These are phyloP conservation scores for Ogataea minuta DNA, from an alignment of 805 yeast species.

Conservation along the genomic window DNA sequence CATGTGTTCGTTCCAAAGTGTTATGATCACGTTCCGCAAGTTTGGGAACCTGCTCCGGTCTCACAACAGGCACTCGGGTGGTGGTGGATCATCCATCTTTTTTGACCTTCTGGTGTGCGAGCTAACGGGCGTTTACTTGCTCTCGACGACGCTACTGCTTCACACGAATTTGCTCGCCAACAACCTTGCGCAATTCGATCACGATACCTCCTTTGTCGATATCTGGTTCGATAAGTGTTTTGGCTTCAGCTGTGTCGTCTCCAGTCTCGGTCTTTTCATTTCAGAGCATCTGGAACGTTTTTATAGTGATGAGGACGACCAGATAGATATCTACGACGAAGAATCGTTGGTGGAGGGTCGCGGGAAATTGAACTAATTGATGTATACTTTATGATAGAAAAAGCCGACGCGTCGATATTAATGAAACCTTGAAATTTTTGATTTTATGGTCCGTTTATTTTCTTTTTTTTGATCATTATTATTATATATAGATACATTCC, in stretches of 20 bases:
- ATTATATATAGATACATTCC: too few species aligned
- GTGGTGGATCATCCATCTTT: constrained; percentile 12
- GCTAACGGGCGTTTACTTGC: constrained; percentile 48
- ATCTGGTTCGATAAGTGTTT: constrained; percentile 53
- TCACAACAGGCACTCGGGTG: neutral
- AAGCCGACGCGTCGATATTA: constrained; percentile 13
- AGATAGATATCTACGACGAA: constrained; percentile 30
- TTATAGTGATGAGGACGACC: constrained; percentile 23
- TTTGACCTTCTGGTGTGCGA: constrained; percentile 41
- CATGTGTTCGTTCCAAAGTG: constrained; percentile 63
- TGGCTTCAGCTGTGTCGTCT: constrained; percentile 40
- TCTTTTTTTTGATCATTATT: constrained; percentile 2
- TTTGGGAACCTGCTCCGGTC: constrained; percentile 31
- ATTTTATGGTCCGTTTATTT: constrained; percentile 3
- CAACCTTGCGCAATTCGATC: constrained; percentile 40
- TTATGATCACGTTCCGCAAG: constrained; percentile 57
- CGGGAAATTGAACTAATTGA: constrained; percentile 10
- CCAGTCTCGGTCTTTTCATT: constrained; percentile 30
- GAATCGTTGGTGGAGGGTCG: constrained; percentile 25
- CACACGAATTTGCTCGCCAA: constrained; percentile 46
- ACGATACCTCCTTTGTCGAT: constrained; percentile 40
- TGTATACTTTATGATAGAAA: neutral
- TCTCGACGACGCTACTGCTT: constrained; percentile 50
- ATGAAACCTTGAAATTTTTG: neutral
- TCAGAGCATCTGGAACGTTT: constrained; percentile 26